These are phyloP conservation scores for Neophaeococcomyces aloes DNA, from an alignment of 2,329 filamentous ascomycete genomes.

Conservation along the genomic window DNA sequence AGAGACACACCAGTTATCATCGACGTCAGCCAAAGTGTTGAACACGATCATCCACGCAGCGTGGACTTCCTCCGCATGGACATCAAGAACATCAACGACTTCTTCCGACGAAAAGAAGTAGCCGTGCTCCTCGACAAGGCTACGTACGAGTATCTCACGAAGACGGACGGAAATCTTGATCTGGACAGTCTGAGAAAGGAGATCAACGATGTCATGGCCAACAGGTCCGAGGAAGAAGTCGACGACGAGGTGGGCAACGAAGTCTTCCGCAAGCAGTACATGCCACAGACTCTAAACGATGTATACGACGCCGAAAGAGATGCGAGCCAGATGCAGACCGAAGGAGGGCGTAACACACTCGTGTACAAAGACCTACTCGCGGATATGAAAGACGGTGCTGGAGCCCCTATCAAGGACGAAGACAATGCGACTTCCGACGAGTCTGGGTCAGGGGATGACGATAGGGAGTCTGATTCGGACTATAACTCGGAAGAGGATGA, in stretches of 20 bases:
- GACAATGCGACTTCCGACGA: conserved; percentile 33
- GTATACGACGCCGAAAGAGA: conserved; percentile 95
- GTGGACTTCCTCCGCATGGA: conserved; percentile 96
- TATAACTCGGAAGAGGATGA: conserved; percentile 40
- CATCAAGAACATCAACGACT: conserved; percentile 91
- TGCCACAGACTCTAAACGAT: conserved; percentile 88
- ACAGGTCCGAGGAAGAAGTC: conserved; percentile 36
- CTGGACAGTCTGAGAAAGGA: conserved; percentile 50
- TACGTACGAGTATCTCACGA: conserved; percentile 76
- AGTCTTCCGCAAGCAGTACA: conserved; percentile 92
- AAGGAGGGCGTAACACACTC: conserved; percentile 62
- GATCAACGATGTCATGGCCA: conserved; percentile 58
- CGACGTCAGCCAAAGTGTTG: conserved; percentile 93
- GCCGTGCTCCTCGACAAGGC: conserved; percentile 66
- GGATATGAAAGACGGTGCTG: conserved; percentile 36
- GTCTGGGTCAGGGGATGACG: conserved; percentile 29
- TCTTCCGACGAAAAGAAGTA: conserved; percentile 78
- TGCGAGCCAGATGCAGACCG: conserved; percentile 62
- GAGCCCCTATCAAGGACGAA: conserved; percentile 20
- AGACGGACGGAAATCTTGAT: conserved; percentile 44
- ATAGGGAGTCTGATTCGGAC: conserved; percentile 21
- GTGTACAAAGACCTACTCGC: conserved; percentile 80
- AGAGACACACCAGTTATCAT: conserved; percentile 78
- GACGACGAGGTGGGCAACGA: conserved; percentile 67
- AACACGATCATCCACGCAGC: conserved; percentile 87